Percentiles rank a stretch among this genome's conserved stretches.
Evolutionary conservation across 345 rosid species (phyloP).

Genomic region (Cardiospermum halicacabum): DNA sequence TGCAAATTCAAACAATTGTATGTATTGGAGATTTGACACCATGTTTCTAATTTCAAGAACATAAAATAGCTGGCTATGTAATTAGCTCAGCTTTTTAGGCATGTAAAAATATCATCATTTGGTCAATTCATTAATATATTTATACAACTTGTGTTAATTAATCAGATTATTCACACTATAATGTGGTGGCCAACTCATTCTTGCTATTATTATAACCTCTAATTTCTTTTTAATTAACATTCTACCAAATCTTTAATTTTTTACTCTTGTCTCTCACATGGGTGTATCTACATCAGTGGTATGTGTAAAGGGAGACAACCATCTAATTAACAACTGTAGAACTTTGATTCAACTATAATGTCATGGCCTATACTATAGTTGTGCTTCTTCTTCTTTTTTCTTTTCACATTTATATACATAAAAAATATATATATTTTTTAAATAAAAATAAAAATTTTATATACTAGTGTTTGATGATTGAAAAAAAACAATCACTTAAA

Average conservation of each 20-base stretch:
- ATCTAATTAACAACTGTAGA: conserved; percentile 4
- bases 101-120: background rate
- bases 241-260: conserved; percentile 12
- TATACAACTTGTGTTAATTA: conserved; percentile 6
- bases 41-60: conserved; percentile 19
- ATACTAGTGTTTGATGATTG: too few species aligned
- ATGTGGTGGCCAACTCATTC: conserved; percentile 25
- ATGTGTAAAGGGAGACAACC: conserved; percentile 23
- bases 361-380: too few species aligned
- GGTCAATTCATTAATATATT: conserved; percentile 8
- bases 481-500: too few species aligned
- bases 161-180: background rate
- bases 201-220: conserved; percentile 16
- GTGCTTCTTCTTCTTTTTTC: too few species aligned
- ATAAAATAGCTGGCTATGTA: background rate
- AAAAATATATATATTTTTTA: too few species aligned
- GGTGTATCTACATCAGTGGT: conserved; percentile 27
- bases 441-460: too few species aligned
- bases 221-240: conserved; percentile 1
- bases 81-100: conserved; percentile 15
- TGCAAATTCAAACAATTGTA: background rate
- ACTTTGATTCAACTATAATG: background rate
- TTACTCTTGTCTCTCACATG: conserved; percentile 31
- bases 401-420: too few species aligned
- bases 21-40: conserved; percentile 6